Base-by-base conservation (phyloP, 208 protist genomes). In the Acanthamoeba quina region DNA sequence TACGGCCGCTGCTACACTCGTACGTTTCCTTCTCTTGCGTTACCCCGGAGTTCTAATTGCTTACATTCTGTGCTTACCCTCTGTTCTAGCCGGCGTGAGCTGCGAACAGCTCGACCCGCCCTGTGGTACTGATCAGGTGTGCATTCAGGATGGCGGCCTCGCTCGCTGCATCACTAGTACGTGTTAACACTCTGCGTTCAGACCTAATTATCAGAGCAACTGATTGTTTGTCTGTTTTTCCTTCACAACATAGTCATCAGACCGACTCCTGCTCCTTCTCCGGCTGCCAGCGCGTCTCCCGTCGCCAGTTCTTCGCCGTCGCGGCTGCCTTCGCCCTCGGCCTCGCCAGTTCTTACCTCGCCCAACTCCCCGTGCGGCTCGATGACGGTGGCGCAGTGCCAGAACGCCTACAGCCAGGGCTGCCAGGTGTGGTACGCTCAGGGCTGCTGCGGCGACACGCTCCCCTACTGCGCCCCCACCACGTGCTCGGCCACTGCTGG, bases 331-430 rank as follows among this genome's bases (percentile, higher is more conserved):
- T 80, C 44, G 37, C 72, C 72, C 5, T 47, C 72, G 11, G 31
- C 72, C 29, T 41, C 72, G 10, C 37, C 72, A 2, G 15, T 17
- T 26, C 34, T 52, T 6, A 17, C 29, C 29, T 41, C 34, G 1
- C 21, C 41, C 4, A 37, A 13, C 21, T 26, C 34, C 37, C 31
- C 49, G 41, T 80, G 72, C 24, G 31, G 5, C 21, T 0, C 72
- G 44, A 80, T 80, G 72, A 80, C 72, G 17, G 19, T 80, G 72
- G 72, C 72, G 3, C 72, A 80, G 37, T 80, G 72, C 72, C 72
- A 80, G 72, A 80, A 80, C 21, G 72, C 72, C 72, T 80, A 80
- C 72, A 49, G 7, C 37, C 72, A 80, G 72, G 72, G 72, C 72
- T 80, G 72, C 11, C 72, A 80, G 37, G 72, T 80, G 19, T 80